Evolutionary conservation across 2,329 filamentous ascomycete species (phyloP).

Genomic region (Truncatella angustata): DNA sequence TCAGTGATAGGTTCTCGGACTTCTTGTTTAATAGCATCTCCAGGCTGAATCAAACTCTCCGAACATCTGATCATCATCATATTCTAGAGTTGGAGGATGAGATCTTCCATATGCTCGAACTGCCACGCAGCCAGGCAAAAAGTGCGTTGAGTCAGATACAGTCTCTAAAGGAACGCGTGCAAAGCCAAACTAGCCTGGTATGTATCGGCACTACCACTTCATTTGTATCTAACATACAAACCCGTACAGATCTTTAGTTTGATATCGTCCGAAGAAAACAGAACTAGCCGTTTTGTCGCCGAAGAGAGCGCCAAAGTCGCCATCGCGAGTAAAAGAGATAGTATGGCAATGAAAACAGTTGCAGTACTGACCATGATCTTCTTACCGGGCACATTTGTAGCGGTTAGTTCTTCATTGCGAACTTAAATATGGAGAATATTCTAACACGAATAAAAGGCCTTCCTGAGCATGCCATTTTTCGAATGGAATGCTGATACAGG

Average conservation of each 20-base stretch:
- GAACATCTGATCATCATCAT: background rate
- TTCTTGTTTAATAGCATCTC: background rate
- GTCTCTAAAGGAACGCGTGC: conserved; percentile 5
- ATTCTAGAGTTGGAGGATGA: background rate
- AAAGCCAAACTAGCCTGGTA: conserved; percentile 5
- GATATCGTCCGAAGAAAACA: conserved; percentile 10
- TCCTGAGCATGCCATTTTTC: conserved; percentile 1
- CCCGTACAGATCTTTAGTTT: conserved; percentile 1
- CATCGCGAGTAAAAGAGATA: conserved; percentile 59
- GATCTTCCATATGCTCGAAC: background rate
- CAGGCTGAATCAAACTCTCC: background rate
- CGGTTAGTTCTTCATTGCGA: conserved; percentile 49
- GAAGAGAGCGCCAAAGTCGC: conserved; percentile 28
- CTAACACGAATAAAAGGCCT: background rate
- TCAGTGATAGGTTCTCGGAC: background rate
- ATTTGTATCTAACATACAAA: background rate
- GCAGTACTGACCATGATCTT: conserved; percentile 63
- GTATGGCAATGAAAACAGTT: conserved; percentile 64
- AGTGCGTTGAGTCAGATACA: background rate
- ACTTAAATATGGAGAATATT: conserved; percentile 50
- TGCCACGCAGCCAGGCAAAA: background rate
- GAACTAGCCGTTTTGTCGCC: background rate
- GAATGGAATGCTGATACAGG: conserved; percentile 6
- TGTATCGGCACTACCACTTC: background rate
- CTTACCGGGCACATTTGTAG: conserved; percentile 61